These are phyloP conservation scores for Nakazawaea sp. DNA, from an alignment of 805 yeast species.

Conservation along the genomic window DNA sequence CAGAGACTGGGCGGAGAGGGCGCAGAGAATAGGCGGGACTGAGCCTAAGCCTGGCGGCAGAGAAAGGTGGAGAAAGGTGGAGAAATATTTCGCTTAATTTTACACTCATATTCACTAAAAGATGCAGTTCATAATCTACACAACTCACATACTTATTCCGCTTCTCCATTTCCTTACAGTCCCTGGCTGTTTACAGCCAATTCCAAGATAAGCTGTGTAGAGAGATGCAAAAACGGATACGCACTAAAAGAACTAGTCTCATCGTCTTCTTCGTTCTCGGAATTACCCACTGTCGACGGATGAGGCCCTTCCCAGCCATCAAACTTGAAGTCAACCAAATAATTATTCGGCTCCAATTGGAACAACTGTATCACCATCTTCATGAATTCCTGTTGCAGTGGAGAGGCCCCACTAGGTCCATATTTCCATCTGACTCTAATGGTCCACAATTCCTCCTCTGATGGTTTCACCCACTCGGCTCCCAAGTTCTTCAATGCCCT, in stretches of 20 bases:
- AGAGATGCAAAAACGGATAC: constrained; percentile 88
- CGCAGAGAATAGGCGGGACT: not conserved
- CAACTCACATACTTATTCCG: not conserved
- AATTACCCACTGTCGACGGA: constrained; percentile 1
- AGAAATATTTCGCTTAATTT: not conserved
- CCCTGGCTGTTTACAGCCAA: constrained; percentile 88
- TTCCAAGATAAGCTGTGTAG: constrained; percentile 92
- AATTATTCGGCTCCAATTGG: constrained; percentile 93
- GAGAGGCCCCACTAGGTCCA: constrained; percentile 27
- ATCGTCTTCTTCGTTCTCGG: constrained; percentile 35
- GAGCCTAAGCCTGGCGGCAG: too few species aligned
- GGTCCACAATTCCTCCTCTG: constrained; percentile 94
- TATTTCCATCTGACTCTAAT: constrained; percentile 93
- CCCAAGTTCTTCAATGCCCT: constrained; percentile 89
- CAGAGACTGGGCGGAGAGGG: not conserved
- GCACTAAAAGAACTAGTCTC: constrained; percentile 90
- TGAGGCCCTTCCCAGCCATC: constrained; percentile 85
- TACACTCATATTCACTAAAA: too few species aligned
- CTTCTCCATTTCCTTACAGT: not conserved
- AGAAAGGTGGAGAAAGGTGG: too few species aligned
- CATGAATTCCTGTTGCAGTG: constrained; percentile 52
- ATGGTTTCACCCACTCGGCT: constrained; percentile 96
- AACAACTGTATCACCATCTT: constrained; percentile 96
- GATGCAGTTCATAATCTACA: too few species aligned
- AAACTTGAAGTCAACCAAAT: constrained; percentile 92